Percentiles rank a stretch among this genome's conserved stretches.
These are phyloP conservation scores for Fusarium sp. DNA, from an alignment of 2,329 filamentous ascomycete genomes.

Conservation along the genomic window DNA sequence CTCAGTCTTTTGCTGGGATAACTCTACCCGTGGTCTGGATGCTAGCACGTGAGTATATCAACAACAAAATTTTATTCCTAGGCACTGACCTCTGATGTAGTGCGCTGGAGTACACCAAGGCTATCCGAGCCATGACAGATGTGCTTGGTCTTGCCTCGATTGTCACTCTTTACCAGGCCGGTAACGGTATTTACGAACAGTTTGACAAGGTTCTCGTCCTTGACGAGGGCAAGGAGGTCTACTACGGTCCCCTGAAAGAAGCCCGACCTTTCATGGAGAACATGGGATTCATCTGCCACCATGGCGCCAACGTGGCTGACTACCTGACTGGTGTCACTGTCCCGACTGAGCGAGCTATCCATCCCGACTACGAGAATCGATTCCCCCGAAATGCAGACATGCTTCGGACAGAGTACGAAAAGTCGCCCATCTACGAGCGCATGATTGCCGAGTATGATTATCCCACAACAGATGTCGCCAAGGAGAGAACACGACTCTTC, in stretches of 20 bases:
- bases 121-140: constrained; percentile 76
- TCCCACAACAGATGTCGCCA: constrained; percentile 65
- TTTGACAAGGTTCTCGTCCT: constrained; percentile 81
- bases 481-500: constrained; percentile 68
- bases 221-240: constrained; percentile 77
- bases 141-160: constrained; percentile 72
- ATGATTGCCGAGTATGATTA: constrained; percentile 73
- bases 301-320: constrained; percentile 76
- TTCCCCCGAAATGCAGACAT: constrained; percentile 63
- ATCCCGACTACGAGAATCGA: constrained; percentile 53
- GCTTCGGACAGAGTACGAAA: constrained; percentile 66
- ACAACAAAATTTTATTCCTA: rapidly evolving
- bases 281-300: constrained; percentile 74
- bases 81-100: constrained; percentile 41
- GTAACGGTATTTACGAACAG: constrained; percentile 78
- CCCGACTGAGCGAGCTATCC: constrained; percentile 78
- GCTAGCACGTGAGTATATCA: constrained; percentile 67
- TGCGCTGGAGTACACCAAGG: constrained; percentile 73
- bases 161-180: constrained; percentile 79
- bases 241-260: constrained; percentile 72
- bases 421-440: constrained; percentile 63
- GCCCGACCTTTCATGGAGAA: constrained; percentile 77
- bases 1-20: constrained; percentile 78
- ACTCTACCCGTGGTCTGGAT: constrained; percentile 76
- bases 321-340: constrained; percentile 78